Conservation (phyloP, 2,329 filamentous ascomycete genomes). For the Sporothrix inflata region DNA sequence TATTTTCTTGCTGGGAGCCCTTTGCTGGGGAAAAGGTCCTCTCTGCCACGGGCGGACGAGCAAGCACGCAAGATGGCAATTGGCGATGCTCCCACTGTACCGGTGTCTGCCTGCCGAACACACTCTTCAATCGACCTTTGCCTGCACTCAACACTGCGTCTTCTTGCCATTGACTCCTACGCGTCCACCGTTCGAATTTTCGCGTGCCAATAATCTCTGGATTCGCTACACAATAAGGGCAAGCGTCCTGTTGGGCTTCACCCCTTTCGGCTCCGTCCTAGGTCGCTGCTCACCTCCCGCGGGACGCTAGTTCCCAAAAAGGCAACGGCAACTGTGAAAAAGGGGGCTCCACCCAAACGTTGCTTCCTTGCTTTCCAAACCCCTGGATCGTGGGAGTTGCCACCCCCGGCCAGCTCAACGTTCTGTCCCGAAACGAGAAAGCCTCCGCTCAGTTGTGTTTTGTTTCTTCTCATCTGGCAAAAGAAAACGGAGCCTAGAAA, state of each 20-base stretch:
- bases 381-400: slow-evolving; percentile 9
- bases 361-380: slow-evolving; percentile 14
- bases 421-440: neutral
- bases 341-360: slow-evolving; percentile 23
- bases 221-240: neutral
- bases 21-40: neutral
- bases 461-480: neutral
- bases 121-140: no score
- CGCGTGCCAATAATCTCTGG: slow-evolving; percentile 5
- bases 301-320: slow-evolving; percentile 15
- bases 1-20: neutral
- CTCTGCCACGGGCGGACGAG: neutral
- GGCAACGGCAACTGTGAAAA: slow-evolving; percentile 14
- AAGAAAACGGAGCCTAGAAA: neutral
- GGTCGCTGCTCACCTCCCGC: slow-evolving; percentile 15
- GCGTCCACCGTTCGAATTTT: neutral
- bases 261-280: slow-evolving; percentile 25
- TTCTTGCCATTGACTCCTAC: neutral
- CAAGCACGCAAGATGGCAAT: neutral
- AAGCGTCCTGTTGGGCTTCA: slow-evolving; percentile 9
- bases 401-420: slow-evolving; percentile 4
- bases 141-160: no score
- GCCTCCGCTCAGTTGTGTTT: neutral
- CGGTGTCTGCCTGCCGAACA: no score
- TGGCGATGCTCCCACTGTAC: neutral